These are phyloP conservation scores for Favolaschia claudopus DNA, from an alignment of 768 basidiomycete species.

Conservation along the genomic window DNA sequence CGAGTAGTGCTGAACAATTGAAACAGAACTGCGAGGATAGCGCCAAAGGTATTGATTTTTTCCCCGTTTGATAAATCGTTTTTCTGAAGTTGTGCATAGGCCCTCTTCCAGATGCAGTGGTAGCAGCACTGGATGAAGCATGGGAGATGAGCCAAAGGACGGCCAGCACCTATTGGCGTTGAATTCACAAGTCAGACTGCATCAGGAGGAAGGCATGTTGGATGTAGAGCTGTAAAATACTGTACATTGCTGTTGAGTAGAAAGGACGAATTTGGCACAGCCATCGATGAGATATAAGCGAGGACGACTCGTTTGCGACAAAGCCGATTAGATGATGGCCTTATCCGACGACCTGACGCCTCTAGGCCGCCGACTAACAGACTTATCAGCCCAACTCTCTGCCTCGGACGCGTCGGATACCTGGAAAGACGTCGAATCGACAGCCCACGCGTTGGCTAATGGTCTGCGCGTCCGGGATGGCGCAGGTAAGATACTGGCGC, in stretches of 20 bases:
- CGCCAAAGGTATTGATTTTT: too few relatives aligned
- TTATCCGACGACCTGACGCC: conserved; percentile 39
- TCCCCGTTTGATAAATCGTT: too few relatives aligned
- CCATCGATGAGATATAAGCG: background rate
- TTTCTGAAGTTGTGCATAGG: too few relatives aligned
- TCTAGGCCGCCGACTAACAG: conserved; percentile 44
- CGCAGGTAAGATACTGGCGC: conserved; percentile 46
- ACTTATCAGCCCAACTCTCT: conserved; percentile 41
- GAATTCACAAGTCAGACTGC: background rate
- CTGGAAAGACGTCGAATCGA: conserved; percentile 62
- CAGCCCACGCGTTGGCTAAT: conserved; percentile 68
- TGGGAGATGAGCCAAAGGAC: conserved; percentile 45
- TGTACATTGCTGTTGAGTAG: conserved; percentile 2
- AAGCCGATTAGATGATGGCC: conserved; percentile 2
- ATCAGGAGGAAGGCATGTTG: background rate
- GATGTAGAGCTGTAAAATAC: background rate
- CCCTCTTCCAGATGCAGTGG: conserved; percentile 59
- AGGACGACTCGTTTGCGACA: background rate
- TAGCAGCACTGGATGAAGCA: conserved; percentile 59
- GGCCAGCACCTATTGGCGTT: conserved; percentile 47
- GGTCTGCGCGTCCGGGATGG: conserved; percentile 63
- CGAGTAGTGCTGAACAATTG: conserved; percentile 53
- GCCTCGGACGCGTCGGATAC: conserved; percentile 38
- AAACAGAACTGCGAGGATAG: conserved; percentile 52
- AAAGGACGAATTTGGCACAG: background rate